Conservation (phyloP, 371 early-diverging fungal genomes). For the Blakeslea trispora region DNA sequence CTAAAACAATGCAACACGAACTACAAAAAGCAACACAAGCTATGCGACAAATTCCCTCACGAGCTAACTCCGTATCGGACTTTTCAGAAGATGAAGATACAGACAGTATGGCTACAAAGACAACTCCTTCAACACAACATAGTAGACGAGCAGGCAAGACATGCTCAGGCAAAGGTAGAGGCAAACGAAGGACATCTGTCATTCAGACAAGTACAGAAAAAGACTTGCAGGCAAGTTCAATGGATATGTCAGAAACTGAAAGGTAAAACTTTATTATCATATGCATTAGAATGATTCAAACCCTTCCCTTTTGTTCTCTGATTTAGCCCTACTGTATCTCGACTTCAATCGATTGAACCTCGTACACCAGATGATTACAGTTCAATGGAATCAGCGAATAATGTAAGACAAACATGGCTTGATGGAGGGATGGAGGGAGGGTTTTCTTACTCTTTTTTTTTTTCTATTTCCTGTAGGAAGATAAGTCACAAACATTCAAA, state of each 20-base stretch:
- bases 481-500: conserved; percentile 45
- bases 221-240: conserved; percentile 21
- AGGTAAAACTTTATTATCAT: conserved; percentile 11
- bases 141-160: background rate
- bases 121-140: conserved; percentile 3
- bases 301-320: background rate
- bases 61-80: conserved; percentile 42
- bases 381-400: conserved; percentile 3
- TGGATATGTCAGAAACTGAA: conserved; percentile 24
- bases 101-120: conserved; percentile 12
- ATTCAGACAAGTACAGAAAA: conserved; percentile 25
- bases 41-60: conserved; percentile 42
- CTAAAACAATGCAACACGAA: conserved; percentile 33
- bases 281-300: too few species aligned
- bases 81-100: conserved; percentile 46
- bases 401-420: too few species aligned
- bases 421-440: background rate
- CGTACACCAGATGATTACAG: conserved; percentile 26
- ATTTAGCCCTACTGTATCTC: conserved; percentile 11
- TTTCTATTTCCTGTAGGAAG: conserved; percentile 15
- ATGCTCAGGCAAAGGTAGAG: conserved; percentile 35
- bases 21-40: conserved; percentile 35
- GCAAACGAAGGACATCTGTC: conserved; percentile 42
- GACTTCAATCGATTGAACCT: conserved; percentile 28
- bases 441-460: background rate